Conservation (phyloP, 345 rosid species). For the Gossypium ekmanianum region DNA sequence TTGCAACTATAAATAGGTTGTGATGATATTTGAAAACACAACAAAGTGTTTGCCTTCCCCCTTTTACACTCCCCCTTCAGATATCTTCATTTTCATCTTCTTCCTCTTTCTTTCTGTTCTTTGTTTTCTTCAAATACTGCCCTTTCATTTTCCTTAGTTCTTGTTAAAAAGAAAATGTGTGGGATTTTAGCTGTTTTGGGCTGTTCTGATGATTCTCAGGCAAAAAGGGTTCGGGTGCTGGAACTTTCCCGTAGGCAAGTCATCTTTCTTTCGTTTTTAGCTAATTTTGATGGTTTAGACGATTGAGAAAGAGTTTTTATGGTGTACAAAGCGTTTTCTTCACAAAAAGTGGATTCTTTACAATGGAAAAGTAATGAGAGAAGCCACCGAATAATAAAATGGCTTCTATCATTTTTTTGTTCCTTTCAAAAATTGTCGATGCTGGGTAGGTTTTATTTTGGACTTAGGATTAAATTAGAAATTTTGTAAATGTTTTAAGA, state of each 20-base stretch:
- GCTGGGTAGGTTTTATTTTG: no score
- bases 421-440: no score
- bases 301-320: neutral
- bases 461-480: no score
- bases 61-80: neutral
- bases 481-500: no score
- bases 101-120: neutral
- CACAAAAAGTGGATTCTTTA: no score
- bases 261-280: neutral
- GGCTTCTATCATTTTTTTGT: no score
- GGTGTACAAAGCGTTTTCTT: neutral
- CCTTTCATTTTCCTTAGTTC: neutral
- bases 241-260: constrained; percentile 98
- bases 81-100: neutral
- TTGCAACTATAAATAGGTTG: constrained; percentile 31
- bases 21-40: constrained; percentile 1
- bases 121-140: neutral
- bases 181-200: constrained; percentile 95
- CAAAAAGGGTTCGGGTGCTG: constrained; percentile 89
- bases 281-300: neutral
- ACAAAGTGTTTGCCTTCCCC: constrained; percentile 21
- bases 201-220: constrained; percentile 88
- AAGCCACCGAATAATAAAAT: no score
- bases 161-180: constrained; percentile 48
- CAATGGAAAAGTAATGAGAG: no score